Evolutionary conservation across 2,329 filamentous ascomycete species (phyloP), one percentile per base, ranked within the genome.

Genomic region (Ceratocystis papillata): DNA sequence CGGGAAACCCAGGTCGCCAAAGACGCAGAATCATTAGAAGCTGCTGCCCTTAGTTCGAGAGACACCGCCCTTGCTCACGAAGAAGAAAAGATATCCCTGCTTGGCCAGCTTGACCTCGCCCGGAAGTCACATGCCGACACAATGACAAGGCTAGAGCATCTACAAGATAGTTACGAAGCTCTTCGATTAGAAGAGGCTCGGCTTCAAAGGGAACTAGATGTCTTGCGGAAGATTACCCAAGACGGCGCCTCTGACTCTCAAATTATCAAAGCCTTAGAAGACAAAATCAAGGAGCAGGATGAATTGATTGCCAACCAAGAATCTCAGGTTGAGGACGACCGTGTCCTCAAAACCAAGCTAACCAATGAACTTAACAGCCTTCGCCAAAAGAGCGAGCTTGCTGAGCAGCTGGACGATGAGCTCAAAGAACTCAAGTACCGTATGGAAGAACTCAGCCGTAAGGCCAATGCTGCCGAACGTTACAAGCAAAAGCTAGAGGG

Each of bases 221-320:
- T 81, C 65, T 72, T 81, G 63, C 73, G 78, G 70, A 77, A 79
- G 70, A 74, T 82, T 76, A 76, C 79, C 73, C 70, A 78, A 74
- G 75, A 83, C 76, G 76, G 83, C 72, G 75, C 78, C 74, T 78
- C 77, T 73, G 82, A 76, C 72, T 80, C 76, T 25, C 78, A 80
- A 65, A 76, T 80, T 62, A 79, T 84, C 69, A 77, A 78, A 74
- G 75, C 79, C 68, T 76, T 87, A 70, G 78, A 86, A 70, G 76
- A 77, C 55, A 81, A 81, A 69, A 77, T 87, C 28, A 81, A 82
- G 50, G 84, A 90, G 70, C 85, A 88, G 71, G 86, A 89, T 73
- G 81, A 87, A 67, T 78, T 90, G 62, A 91, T 92, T 71, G 84
- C 85, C 48, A 81, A 79, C 28, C 83, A 90, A 70, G 88, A 92